A percentile compares a stretch with the other conserved stretches of the same genome.
Evolutionary conservation across 768 basidiomycete genomes (phyloP).

Genomic region (Inosperma sp.): DNA sequence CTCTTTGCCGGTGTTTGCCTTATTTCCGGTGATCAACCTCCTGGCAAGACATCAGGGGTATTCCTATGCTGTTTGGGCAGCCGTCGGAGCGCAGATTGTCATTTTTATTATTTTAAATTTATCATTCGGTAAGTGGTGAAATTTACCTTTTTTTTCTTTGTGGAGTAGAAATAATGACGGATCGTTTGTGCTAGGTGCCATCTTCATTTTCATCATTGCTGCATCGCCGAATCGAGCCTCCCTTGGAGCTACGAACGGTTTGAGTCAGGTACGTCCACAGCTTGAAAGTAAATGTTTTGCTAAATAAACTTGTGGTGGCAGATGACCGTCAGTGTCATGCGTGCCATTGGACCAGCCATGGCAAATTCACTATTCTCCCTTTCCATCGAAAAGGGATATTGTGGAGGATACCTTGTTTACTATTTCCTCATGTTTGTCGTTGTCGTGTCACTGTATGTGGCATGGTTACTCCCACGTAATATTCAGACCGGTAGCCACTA

Average conservation of each 20-base stretch:
- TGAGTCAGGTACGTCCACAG: conserved; percentile 17
- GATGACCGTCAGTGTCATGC: conserved; percentile 34
- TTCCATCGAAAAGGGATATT: conserved; percentile 43
- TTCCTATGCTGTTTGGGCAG: conserved; percentile 42
- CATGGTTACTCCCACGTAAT: conserved; percentile 28
- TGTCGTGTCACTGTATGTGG: conserved; percentile 21
- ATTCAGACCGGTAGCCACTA: not conserved
- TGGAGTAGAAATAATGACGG: conserved; percentile 48
- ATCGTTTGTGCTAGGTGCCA: conserved; percentile 50
- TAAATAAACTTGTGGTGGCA: conserved; percentile 20
- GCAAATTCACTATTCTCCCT: conserved; percentile 59
- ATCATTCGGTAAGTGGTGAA: conserved; percentile 51
- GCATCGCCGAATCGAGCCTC: conserved; percentile 51
- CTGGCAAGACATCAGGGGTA: conserved; percentile 50
- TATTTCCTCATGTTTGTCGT: conserved; percentile 27
- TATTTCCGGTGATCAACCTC: conserved; percentile 58
- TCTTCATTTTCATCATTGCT: conserved; percentile 56
- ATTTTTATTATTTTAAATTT: conserved; percentile 46
- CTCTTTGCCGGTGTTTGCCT: conserved; percentile 48
- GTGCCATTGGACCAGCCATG: conserved; percentile 48
- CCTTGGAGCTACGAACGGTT: conserved; percentile 57
- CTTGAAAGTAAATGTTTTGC: not conserved
- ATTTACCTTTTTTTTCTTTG: no score
- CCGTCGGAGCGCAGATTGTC: conserved; percentile 45
- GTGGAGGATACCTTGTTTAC: conserved; percentile 52